Conservation (phyloP, 495 filamentous ascomycete genomes). For the Aspergillus baeticus region DNA sequence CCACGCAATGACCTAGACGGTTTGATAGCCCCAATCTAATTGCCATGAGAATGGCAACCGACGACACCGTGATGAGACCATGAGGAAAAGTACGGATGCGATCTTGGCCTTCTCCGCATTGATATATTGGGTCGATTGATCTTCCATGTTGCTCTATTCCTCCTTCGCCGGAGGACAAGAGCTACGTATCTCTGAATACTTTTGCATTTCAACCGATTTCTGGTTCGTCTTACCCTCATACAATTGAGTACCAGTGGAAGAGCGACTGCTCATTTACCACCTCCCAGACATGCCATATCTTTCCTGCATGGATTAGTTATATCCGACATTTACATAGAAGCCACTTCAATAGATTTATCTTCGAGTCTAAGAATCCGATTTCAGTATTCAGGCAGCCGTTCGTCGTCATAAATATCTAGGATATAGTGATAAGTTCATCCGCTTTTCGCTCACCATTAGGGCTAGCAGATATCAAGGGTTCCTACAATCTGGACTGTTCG, state of each 20-base stretch:
- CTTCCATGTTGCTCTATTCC: neutral
- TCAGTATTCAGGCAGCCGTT: too few species aligned
- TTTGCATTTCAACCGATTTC: neutral
- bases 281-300: constrained; percentile 4
- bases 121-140: constrained; percentile 8
- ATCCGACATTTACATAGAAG: constrained; percentile 9
- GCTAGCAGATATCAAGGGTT: too few species aligned
- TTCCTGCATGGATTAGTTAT: neutral
- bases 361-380: neutral
- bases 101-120: constrained; percentile 6
- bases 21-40: neutral
- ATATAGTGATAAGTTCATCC: too few species aligned
- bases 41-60: constrained; percentile 11
- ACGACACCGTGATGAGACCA: constrained; percentile 37
- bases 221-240: constrained; percentile 14
- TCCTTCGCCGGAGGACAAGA: constrained; percentile 3
- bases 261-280: constrained; percentile 3
- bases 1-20: constrained; percentile 62
- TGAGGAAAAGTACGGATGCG: constrained; percentile 24
- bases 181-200: constrained; percentile 1
- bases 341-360: constrained; percentile 5
- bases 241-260: constrained; percentile 4
- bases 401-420: too few species aligned
- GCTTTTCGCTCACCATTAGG: too few species aligned
- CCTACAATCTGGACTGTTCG: too few species aligned